Evolutionary conservation across 2,329 filamentous ascomycete species (phyloP).

Genomic region (Beauveria varroae): DNA sequence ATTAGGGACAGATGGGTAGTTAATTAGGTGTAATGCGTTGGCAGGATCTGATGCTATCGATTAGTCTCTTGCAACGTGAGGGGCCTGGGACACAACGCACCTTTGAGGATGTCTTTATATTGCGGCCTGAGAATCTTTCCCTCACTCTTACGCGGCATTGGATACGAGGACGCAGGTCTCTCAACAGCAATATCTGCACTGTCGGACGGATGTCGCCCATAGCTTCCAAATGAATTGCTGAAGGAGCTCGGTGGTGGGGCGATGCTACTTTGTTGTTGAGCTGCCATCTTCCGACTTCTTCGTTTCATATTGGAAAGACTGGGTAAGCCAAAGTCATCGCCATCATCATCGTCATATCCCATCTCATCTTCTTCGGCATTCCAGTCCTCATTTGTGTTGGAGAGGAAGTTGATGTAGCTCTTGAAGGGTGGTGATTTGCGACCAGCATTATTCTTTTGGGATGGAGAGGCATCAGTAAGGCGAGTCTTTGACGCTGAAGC

Average conservation of each 20-base stretch:
- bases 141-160: constrained; percentile 79
- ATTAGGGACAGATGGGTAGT: constrained; percentile 66
- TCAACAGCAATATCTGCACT: constrained; percentile 94
- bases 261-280: constrained; percentile 29
- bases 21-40: constrained; percentile 90
- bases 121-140: constrained; percentile 94
- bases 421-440: constrained; percentile 58
- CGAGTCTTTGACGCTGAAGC: constrained; percentile 44
- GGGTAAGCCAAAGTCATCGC: constrained; percentile 91
- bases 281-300: constrained; percentile 50
- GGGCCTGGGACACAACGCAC: constrained; percentile 27
- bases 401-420: constrained; percentile 74
- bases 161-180: constrained; percentile 73
- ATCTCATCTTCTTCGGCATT: constrained; percentile 69
- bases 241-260: constrained; percentile 28
- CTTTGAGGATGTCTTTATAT: constrained; percentile 89
- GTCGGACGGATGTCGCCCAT: constrained; percentile 59
- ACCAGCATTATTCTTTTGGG: constrained; percentile 43
- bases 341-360: constrained; percentile 78
- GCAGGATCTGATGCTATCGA: constrained; percentile 56
- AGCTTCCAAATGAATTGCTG: constrained; percentile 30
- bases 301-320: constrained; percentile 88
- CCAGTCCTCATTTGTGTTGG: constrained; percentile 78
- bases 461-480: constrained; percentile 47
- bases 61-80: constrained; percentile 13